Base-by-base conservation (phyloP, 805 yeast genomes). In the Metschnikowia vanudenii region DNA sequence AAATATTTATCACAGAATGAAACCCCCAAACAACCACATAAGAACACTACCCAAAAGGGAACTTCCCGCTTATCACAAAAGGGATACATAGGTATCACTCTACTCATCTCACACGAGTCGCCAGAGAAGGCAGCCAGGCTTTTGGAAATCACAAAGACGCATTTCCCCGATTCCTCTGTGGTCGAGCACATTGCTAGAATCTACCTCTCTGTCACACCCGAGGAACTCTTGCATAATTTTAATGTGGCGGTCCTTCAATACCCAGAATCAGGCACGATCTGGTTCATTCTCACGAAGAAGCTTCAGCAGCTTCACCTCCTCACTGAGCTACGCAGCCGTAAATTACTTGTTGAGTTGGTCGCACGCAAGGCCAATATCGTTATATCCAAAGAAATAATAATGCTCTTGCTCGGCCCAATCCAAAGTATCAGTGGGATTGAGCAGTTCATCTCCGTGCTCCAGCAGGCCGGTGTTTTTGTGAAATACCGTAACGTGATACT, bases 71-170 rank as follows among this genome's bases (percentile, higher is more conserved):
- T 72, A 8, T 52, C 50, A 20, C 59, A 69, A 13, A 51, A 58
- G 33, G 73, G 70, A 2, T 60, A 64, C 46, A 61, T 72, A 65
- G 77, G 75, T 1, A 58, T 72, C 1, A 66, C 63, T 1, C 41
- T 70, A 17, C 63, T 71, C 0, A 54, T 71, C 4, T 50, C 58
- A 5, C 41, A 45, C 13, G 54, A 59, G 13, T 62, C 68, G 5
- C 42, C 36, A 8, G 56, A 46, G 16, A 65, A 67, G 31, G 68
- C 73, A 1, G 41, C 46, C 19, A 52, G 50, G 31, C 54, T 72
- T 9, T 54, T 68, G 37, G 43, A 57, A 4, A 52, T 62, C n/a
- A 65, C 65, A 3, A 66, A 60, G 20, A 41, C 52, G 10, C 60
- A 58, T 18, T 63, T 53, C 45, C 53, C 55, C n/a, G 44, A 60